Base-by-base conservation (phyloP, 805 yeast species). In the Candida maltosa region DNA sequence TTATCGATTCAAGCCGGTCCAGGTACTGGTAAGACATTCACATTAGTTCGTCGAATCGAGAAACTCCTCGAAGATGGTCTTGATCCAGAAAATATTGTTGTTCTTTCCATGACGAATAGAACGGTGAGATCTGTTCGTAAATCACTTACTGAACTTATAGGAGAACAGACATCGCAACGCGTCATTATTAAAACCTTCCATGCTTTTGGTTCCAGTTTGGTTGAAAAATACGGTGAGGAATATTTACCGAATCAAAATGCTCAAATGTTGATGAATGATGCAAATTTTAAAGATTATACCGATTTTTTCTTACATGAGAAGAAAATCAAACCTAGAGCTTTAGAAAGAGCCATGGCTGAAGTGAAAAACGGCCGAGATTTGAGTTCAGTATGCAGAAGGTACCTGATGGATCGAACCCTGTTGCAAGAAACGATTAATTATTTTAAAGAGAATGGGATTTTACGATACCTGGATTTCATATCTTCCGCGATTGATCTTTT, bases 11-110 rank as follows among this genome's bases (percentile, higher is more conserved):
- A 68, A 6, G 84, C 88, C 0, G 87, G 87, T 0, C 87, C 89
- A 1, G 88, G 89, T 4, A 73, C 84, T 6, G 89, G 91, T 2
- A 83, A 83, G 48, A 80, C 88, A 0, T 60, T 63, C 22, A 80
- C 87, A 0, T 45, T 83, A 20, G 70, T 76, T 4, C 62, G 69
- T 20, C 64, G 84, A 40, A 64, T 83, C 0, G 73, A 73, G 2
- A 62, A 70, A 39, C 42, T 79, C 42, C 47, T 82, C 4, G 41
- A 52, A 1, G 39, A 59, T 9, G 50, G 49, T 2, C 46, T 76
- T 1, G 39, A 51, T 2, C 86, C 88, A 0, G 52, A 63, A 3
- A 77, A 80, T 34, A 71, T 84, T 4, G 49, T 83, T 23, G 77
- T 81, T 2, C 60, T 83, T 4, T 77, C 86, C 10, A 65, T 83